Conservation (phyloP, 2,329 filamentous ascomycete genomes). For the Magnaporthales sp. region DNA sequence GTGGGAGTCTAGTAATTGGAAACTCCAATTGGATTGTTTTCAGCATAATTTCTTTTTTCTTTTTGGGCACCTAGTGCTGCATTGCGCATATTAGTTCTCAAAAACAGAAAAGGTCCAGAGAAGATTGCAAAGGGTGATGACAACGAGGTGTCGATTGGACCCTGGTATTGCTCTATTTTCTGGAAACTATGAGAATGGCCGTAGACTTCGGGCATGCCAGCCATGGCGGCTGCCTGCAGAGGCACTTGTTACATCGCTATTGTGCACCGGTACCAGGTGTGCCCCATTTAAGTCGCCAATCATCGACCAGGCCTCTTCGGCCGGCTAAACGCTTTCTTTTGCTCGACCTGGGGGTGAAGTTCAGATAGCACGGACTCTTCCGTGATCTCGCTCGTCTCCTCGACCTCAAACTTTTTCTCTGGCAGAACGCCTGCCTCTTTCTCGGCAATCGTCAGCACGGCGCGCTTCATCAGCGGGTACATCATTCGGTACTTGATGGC, state of each 20-base stretch:
- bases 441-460: conserved; percentile 58
- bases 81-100: not conserved
- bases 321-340: conserved; percentile 62
- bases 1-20: not conserved
- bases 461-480: conserved; percentile 64
- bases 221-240: not conserved
- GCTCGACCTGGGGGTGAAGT: conserved; percentile 57
- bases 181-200: not conserved
- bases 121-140: not conserved
- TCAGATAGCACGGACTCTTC: conserved; percentile 57
- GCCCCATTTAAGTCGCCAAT: not conserved
- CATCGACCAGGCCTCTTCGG: conserved; percentile 70
- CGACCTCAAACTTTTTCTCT: conserved; percentile 62
- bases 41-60: not conserved
- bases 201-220: not conserved
- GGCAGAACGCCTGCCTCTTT: conserved; percentile 55
- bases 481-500: conserved; percentile 78
- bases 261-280: not conserved
- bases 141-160: not conserved
- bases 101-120: not conserved
- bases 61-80: not conserved
- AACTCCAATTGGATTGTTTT: not conserved
- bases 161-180: not conserved
- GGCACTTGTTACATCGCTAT: not conserved
- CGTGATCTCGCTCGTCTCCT: conserved; percentile 62